These are phyloP conservation scores for Coemansia guatemalensis DNA, from an alignment of 192 early-diverging fungal species.

Conservation along the genomic window DNA sequence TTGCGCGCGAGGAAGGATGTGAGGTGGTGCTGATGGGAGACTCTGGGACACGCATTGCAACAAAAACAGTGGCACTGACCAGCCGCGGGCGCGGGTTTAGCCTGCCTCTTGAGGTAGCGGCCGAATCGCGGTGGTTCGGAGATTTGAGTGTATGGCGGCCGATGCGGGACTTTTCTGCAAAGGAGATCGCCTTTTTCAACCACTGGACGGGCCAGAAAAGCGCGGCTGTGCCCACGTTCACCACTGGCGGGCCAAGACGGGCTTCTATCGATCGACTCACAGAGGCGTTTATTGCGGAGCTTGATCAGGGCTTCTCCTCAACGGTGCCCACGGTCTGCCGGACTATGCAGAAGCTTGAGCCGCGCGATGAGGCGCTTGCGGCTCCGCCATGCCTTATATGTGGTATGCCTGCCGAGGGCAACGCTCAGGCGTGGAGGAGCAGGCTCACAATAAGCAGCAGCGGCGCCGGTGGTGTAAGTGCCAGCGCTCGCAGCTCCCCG, in stretches of 20 bases:
- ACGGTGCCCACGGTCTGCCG: constrained; percentile 81
- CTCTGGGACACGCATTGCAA: constrained; percentile 76
- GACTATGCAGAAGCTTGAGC: constrained; percentile 75
- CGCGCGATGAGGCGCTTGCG: constrained; percentile 48
- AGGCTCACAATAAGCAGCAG: constrained; percentile 31
- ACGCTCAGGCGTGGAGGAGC: constrained; percentile 32
- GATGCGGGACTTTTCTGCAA: constrained; percentile 75
- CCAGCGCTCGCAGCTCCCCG: background rate
- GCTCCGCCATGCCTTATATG: constrained; percentile 53
- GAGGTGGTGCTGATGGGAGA: constrained; percentile 69
- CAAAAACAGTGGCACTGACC: constrained; percentile 72
- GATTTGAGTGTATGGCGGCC: constrained; percentile 66
- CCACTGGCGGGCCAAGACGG: constrained; percentile 56
- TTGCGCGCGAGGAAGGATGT: constrained; percentile 57
- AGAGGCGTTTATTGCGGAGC: constrained; percentile 67
- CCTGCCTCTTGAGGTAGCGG: constrained; percentile 71
- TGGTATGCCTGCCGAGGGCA: constrained; percentile 61
- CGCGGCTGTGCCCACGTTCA: constrained; percentile 54
- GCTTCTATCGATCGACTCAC: constrained; percentile 48
- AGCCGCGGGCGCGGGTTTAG: constrained; percentile 86
- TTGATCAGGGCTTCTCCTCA: constrained; percentile 81
- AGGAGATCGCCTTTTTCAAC: constrained; percentile 77
- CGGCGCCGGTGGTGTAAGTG: background rate
- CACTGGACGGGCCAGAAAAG: constrained; percentile 44
- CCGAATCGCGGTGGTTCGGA: constrained; percentile 58